Evolutionary conservation across 208 protist species (phyloP), one percentile per base, ranked within the genome.

Genomic region (Leishmania tropica): DNA sequence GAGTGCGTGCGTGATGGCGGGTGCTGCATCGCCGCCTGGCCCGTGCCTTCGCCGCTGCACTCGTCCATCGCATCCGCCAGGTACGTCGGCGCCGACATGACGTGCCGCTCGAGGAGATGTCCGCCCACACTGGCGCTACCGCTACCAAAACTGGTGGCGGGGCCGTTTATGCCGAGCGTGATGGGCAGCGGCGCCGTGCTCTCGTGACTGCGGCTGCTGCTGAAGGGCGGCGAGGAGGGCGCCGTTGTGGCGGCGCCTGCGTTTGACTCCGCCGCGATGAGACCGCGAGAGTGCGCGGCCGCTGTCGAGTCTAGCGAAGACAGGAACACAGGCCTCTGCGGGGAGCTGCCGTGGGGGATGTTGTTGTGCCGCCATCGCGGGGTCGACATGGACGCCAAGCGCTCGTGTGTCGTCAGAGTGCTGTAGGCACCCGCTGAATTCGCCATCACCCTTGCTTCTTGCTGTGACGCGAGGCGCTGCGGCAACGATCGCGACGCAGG

Each of bases 271-370:
- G 78, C 83, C 21, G 83, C 83, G 58, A 86, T 82, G 42, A 79
- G n/a, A 11, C 62, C 75, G 4, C 83, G 79, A 11, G 83, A 79
- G 42, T 80, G 78, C 13, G 78, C 83, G 3, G 83, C 73, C 0
- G 83, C 83, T 5, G 83, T 80, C 0, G 78, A 58, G 78, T 86
- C 78, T 35, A 86, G 68, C n/a, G 83, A 56, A 0, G 83, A 86
- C 7, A 86, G 83, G 28, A 86, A 48, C 3, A 86, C 83, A 2
- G 83, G 83, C 45, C 83, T 65, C 78, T 76, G 72, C 64, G 83
- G 83, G 1, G 83, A 83, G 58, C 83, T 83, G 37, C 83, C 83
- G 67, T 86, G 83, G 0, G 75, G 83, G 0, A 58, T 76, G 19
- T 19, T 80, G 83, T 37, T 79, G 54, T 73, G 58, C 35, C 78